These are phyloP conservation scores for Yamadazyma conglobata DNA, from an alignment of 1,139 yeast species.

Conservation along the genomic window DNA sequence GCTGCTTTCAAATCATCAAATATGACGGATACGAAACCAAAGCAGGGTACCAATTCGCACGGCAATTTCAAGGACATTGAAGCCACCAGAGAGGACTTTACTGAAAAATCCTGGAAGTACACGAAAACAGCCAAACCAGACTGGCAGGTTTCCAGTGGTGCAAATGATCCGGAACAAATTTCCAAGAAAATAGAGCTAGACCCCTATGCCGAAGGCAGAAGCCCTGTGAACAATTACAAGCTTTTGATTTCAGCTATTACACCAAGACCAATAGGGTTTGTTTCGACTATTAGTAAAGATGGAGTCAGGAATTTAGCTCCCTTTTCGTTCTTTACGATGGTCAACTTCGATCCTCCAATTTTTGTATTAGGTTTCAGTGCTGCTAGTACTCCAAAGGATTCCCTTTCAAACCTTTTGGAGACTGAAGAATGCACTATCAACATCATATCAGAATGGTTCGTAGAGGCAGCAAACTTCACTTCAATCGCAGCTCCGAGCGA, in stretches of 20 bases:
- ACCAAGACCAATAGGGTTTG: conserved; percentile 59
- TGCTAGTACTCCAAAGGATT: conserved; percentile 41
- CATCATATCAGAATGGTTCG: conserved; percentile 59
- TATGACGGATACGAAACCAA: no score
- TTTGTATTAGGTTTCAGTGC: conserved; percentile 48
- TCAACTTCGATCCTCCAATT: conserved; percentile 54
- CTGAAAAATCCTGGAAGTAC: conserved; percentile 1
- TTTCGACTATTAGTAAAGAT: conserved; percentile 40
- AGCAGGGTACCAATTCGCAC: no score
- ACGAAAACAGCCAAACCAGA: conserved; percentile 22
- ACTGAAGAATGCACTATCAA: conserved; percentile 54
- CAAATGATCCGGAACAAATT: conserved; percentile 22
- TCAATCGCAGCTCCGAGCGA: conserved; percentile 44
- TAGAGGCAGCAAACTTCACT: conserved; percentile 57
- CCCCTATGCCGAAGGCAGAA: conserved; percentile 42
- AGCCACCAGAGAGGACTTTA: neutral
- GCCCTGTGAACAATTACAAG: conserved; percentile 45
- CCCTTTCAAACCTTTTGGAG: conserved; percentile 45
- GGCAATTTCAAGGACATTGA: neutral
- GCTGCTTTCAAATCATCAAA: no score
- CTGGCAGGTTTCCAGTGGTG: conserved; percentile 52
- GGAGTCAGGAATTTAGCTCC: conserved; percentile 54
- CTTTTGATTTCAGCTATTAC: conserved; percentile 46
- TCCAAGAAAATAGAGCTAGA: conserved; percentile 42
- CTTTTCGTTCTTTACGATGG: conserved; percentile 50